phyloP scores from a whole-genome alignment of 2,329 filamentous ascomycete species.

The Sporothrix curviconia region DNA sequence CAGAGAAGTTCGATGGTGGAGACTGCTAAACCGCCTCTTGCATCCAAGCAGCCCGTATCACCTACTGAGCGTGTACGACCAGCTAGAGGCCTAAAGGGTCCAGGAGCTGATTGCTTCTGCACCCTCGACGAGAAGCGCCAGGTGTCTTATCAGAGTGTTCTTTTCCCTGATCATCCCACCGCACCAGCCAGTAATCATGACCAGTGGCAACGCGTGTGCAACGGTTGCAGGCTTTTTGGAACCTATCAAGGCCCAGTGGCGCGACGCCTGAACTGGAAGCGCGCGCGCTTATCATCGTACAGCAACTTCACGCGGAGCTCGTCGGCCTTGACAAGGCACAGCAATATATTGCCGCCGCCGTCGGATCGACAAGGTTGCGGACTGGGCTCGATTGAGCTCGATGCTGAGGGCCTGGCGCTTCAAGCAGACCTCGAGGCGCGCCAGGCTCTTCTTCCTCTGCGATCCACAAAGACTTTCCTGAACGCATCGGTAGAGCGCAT shows the following conservation, averaged over 20 bases:
- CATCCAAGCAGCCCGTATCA: slow-evolving; percentile 87
- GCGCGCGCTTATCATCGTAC: slow-evolving; percentile 67
- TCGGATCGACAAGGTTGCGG: slow-evolving; percentile 66
- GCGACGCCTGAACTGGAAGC: slow-evolving; percentile 60
- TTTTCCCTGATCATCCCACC: slow-evolving; percentile 94
- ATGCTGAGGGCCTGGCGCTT: slow-evolving; percentile 69
- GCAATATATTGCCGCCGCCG: slow-evolving; percentile 62
- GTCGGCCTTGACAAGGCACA: slow-evolving; percentile 76
- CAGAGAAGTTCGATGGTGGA: no score
- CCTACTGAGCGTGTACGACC: slow-evolving; percentile 78
- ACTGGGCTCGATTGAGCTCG: slow-evolving; percentile 76
- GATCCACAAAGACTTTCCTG: slow-evolving; percentile 86
- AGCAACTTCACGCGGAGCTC: slow-evolving; percentile 69
- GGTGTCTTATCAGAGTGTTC: slow-evolving; percentile 79
- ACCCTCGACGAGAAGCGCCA: slow-evolving; percentile 74
- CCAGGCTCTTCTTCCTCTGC: slow-evolving; percentile 69
- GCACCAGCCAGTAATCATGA: slow-evolving; percentile 72
- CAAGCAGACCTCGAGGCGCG: slow-evolving; percentile 74
- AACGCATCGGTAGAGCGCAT: slow-evolving; percentile 87
- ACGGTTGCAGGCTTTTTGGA: slow-evolving; percentile 71
- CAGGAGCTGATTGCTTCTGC: slow-evolving; percentile 70
- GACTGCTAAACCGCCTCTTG: slow-evolving; percentile 78
- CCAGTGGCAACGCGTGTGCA: slow-evolving; percentile 59
- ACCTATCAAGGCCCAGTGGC: slow-evolving; percentile 79
- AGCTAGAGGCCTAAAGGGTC: slow-evolving; percentile 76